Percentiles rank a stretch among this genome's conserved stretches.
Evolutionary conservation across 2,329 filamentous ascomycete species (phyloP).

Genomic region (Juglanconis sp.): DNA sequence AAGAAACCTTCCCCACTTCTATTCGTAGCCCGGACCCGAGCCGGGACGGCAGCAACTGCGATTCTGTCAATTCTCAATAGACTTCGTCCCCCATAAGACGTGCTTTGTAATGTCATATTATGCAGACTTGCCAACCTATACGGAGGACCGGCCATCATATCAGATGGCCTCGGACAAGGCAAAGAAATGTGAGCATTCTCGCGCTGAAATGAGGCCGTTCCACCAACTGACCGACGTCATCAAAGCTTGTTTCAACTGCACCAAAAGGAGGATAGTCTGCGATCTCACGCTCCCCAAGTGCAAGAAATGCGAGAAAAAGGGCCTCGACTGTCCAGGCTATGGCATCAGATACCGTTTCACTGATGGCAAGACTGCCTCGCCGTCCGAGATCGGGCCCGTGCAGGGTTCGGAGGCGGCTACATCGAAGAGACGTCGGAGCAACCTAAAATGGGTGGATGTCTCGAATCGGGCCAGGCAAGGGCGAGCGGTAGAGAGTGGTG

Average conservation of each 20-base stretch:
- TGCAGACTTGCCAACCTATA: neutral
- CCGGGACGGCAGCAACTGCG: too few species aligned
- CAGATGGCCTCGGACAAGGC: conserved; percentile 8
- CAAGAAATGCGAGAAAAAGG: conserved; percentile 16
- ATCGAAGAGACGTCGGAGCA: neutral
- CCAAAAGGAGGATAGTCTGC: conserved; percentile 18
- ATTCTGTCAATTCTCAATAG: too few species aligned
- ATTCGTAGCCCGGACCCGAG: neutral
- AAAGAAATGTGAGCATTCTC: conserved; percentile 10
- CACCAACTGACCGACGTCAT: neutral
- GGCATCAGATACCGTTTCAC: conserved; percentile 17
- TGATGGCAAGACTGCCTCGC: neutral
- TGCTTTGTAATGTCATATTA: too few species aligned
- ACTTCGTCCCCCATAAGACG: too few species aligned
- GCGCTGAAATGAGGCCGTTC: neutral
- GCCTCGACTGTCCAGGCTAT: conserved; percentile 16
- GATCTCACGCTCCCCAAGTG: conserved; percentile 14
- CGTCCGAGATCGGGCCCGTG: neutral
- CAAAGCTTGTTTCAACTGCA: conserved; percentile 17
- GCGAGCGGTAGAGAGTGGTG: neutral
- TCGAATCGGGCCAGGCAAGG: neutral
- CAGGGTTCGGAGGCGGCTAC: neutral
- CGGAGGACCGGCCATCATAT: neutral
- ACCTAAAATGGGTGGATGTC: conserved; percentile 12
- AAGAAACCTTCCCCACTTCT: neutral